These are phyloP conservation scores for Thielaviopsis cerberus DNA, from an alignment of 2,329 filamentous ascomycete species.

Conservation along the genomic window DNA sequence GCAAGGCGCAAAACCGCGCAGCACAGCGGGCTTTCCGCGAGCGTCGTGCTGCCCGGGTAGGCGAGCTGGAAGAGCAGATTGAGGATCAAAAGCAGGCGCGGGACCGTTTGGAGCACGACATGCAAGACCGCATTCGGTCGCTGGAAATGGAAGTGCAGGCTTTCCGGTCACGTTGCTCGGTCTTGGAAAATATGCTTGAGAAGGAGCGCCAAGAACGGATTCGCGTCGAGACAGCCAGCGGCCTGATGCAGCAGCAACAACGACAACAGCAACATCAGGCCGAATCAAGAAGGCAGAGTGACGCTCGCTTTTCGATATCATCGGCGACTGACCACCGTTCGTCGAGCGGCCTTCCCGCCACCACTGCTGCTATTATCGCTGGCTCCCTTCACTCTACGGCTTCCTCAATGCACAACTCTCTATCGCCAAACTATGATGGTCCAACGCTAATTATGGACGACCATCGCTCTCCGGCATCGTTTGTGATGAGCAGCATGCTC, in stretches of 20 bases:
- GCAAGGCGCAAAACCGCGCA: constrained; percentile 84
- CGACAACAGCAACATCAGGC: constrained; percentile 15
- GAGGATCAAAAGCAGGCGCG: constrained; percentile 40
- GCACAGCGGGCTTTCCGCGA: constrained; percentile 84
- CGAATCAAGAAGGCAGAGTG: constrained; percentile 4
- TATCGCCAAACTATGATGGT: constrained; percentile 10
- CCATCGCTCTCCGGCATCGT: constrained; percentile 11
- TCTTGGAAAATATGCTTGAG: constrained; percentile 45
- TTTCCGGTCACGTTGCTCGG: constrained; percentile 41
- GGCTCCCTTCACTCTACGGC: neutral
- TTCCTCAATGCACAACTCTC: neutral
- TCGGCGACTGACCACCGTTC: constrained; percentile 1
- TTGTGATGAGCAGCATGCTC: constrained; percentile 37
- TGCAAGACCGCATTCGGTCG: constrained; percentile 36
- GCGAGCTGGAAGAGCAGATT: constrained; percentile 51
- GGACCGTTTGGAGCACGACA: constrained; percentile 37
- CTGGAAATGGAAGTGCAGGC: constrained; percentile 50
- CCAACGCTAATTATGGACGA: constrained; percentile 10
- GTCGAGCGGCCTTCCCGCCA: neutral
- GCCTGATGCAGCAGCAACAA: constrained; percentile 19
- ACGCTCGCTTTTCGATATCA: constrained; percentile 6
- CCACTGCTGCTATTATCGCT: neutral
- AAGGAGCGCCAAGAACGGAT: constrained; percentile 34
- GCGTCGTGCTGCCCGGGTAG: constrained; percentile 65
- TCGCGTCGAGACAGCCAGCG: constrained; percentile 24